Percentiles rank a stretch among this genome's conserved stretches.
Conservation (phyloP, 345 rosid species). For the Clausena lansium region DNA sequence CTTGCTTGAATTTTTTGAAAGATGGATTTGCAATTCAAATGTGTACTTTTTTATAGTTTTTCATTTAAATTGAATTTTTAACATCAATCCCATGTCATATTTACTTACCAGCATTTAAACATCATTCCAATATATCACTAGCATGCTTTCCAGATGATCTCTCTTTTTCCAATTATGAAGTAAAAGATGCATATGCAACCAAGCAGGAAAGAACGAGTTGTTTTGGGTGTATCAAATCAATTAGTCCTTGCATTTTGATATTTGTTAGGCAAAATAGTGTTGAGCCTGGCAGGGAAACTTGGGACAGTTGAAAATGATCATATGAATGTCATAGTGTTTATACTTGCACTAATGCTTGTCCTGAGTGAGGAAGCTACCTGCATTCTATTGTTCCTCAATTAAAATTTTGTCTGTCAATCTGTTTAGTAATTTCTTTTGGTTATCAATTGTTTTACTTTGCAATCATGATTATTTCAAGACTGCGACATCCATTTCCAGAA, state of each 20-base stretch:
- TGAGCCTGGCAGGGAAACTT: not conserved
- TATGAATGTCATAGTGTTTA: not conserved
- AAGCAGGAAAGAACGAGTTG: not conserved
- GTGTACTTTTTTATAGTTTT: not conserved
- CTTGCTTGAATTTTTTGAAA: not conserved
- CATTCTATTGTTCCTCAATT: not conserved
- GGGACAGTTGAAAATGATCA: not conserved
- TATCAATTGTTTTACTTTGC: not conserved
- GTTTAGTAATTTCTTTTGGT: not conserved
- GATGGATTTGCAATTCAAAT: not conserved
- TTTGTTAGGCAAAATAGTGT: not conserved
- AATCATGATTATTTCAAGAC: not conserved
- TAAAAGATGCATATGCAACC: not conserved
- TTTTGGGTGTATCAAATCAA: slow-evolving; percentile 1
- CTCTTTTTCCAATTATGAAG: too few relatives aligned
- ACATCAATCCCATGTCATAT: not conserved
- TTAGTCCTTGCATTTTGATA: not conserved
- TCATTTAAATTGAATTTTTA: not conserved
- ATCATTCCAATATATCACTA: not conserved
- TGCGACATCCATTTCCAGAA: not conserved
- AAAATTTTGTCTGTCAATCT: not conserved
- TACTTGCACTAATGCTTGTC: not conserved
- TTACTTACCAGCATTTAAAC: not conserved
- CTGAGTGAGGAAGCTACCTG: not conserved
- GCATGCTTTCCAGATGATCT: not conserved